Percentiles rank a stretch among this genome's conserved stretches.
Evolutionary conservation across 352 stramenopile species (phyloP).

Genomic region (Blastocystis sp.): DNA sequence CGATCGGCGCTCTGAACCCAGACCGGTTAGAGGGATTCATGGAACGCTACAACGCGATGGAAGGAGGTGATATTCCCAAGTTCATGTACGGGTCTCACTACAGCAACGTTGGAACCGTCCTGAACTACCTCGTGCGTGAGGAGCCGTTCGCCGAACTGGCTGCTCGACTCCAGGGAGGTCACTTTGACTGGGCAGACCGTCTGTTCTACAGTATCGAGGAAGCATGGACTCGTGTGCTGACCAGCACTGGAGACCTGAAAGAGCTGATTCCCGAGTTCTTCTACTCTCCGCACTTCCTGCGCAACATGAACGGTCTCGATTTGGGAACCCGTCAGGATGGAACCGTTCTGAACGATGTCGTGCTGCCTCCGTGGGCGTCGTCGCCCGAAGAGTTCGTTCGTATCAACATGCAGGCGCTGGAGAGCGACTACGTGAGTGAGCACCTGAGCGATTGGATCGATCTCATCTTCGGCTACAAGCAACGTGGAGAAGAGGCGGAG

Average conservation of each 20-base stretch:
- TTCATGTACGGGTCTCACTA: constrained; percentile 88
- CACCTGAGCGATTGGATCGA: constrained; percentile 97
- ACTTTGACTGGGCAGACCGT: constrained; percentile 80
- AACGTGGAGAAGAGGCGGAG: constrained; percentile 72
- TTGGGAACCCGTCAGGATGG: constrained; percentile 70
- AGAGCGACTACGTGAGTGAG: constrained; percentile 92
- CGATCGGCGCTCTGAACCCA: constrained; percentile 86
- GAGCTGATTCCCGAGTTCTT: constrained; percentile 85
- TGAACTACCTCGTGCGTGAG: constrained; percentile 95
- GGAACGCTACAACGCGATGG: constrained; percentile 75
- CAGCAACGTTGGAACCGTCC: constrained; percentile 80
- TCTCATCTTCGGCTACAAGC: constrained; percentile 95
- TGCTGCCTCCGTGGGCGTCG: constrained; percentile 80
- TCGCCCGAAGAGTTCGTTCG: constrained; percentile 85
- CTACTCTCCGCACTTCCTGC: constrained; percentile 76
- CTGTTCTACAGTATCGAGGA: constrained; percentile 79
- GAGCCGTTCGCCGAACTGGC: constrained; percentile 90
- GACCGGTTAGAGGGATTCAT: constrained; percentile 79
- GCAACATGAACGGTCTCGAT: constrained; percentile 74
- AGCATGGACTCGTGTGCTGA: constrained; percentile 76
- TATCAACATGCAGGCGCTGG: constrained; percentile 83
- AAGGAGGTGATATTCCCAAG: constrained; percentile 65
- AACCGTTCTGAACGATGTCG: constrained; percentile 77
- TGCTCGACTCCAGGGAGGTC: constrained; percentile 83
- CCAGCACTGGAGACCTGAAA: constrained; percentile 79